Percentiles rank a stretch among this genome's conserved stretches.
Conservation (phyloP, 495 filamentous ascomycete species). For the Neurospora sp. region DNA sequence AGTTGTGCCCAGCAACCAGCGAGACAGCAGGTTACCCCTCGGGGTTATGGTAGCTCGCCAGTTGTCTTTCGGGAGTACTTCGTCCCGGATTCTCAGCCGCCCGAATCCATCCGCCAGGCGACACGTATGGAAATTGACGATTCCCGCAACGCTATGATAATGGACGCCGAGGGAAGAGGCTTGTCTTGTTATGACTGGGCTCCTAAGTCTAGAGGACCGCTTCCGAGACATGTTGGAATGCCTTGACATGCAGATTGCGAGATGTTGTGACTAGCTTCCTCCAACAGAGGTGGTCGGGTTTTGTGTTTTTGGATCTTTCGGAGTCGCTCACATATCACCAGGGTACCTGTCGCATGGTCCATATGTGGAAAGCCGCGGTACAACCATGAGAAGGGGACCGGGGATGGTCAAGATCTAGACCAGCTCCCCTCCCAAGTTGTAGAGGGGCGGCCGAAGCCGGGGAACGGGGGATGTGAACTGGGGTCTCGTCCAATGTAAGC, state of each 20-base stretch:
- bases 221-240: neutral
- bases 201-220: neutral
- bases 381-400: neutral
- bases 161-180: neutral
- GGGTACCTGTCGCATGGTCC: neutral
- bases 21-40: neutral
- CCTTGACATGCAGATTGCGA: neutral
- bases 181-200: neutral
- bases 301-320: neutral
- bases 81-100: neutral
- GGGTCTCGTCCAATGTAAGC: neutral
- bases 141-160: neutral
- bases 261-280: neutral
- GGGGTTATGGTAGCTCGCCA: neutral
- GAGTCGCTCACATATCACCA: neutral
- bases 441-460: neutral
- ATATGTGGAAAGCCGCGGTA: neutral
- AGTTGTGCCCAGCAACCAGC: neutral
- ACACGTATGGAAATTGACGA: neutral
- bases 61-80: neutral
- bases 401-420: neutral
- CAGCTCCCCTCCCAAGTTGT: neutral
- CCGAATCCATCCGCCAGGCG: neutral
- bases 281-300: neutral
- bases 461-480: neutral